Evolutionary conservation across 139 green algal species (phyloP).

Genomic region (Chlorella sp.): DNA sequence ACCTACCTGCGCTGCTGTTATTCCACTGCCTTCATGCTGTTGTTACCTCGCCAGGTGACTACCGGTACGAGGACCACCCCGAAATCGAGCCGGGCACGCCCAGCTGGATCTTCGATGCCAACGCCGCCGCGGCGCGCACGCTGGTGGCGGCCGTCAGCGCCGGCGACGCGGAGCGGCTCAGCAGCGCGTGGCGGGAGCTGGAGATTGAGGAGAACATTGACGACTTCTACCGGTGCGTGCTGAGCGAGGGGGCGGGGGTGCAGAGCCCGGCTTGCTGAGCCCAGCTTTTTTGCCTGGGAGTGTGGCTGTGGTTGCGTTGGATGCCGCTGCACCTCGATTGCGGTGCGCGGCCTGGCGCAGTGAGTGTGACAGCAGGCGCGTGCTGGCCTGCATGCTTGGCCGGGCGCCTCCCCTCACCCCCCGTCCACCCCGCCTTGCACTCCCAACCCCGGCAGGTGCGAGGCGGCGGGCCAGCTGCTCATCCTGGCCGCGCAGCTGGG

Average conservation of each 20-base stretch:
- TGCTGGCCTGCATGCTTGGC: no score
- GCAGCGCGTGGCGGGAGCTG: background rate
- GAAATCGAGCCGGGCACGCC: constrained; percentile 11
- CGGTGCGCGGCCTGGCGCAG: no score
- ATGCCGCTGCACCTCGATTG: no score
- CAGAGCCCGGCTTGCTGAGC: no score
- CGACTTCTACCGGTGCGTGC: constrained; percentile 13
- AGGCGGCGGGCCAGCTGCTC: constrained; percentile 31
- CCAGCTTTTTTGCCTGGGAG: no score
- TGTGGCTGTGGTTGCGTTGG: no score
- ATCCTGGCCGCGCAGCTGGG: constrained; percentile 36
- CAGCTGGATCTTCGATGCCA: constrained; percentile 29
- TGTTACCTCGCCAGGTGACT: constrained; percentile 4
- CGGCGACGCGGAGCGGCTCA: constrained; percentile 8
- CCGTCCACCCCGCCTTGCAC: no score
- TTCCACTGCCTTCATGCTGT: no score
- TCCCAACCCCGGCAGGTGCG: background rate
- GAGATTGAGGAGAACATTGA: constrained; percentile 30
- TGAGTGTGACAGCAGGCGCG: no score
- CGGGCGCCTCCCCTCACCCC: no score
- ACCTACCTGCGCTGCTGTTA: no score
- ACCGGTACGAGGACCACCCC: constrained; percentile 24
- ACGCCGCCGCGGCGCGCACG: constrained; percentile 14
- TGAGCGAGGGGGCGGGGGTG: no score
- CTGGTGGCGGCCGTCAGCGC: constrained; percentile 10